Conservation (phyloP, 306 rosid genomes). For the Vicia faba region DNA sequence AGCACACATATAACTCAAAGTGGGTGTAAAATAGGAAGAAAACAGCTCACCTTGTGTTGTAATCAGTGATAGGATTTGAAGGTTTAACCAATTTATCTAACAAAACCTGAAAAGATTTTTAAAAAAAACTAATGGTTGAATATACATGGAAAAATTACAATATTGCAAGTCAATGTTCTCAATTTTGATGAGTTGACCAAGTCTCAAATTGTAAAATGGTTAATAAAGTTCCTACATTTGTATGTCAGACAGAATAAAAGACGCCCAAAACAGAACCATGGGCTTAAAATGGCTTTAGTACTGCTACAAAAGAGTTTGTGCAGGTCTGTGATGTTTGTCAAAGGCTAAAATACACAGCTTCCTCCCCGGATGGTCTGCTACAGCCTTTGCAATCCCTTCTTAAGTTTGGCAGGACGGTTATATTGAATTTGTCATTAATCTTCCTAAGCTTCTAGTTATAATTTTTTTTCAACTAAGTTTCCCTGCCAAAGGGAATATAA, state of each 20-base stretch:
- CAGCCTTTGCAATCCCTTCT: background rate
- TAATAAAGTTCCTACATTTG: background rate
- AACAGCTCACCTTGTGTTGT: conserved; percentile 79
- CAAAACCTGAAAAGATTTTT: conserved; percentile 59
- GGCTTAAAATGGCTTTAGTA: background rate
- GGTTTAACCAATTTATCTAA: conserved; percentile 95
- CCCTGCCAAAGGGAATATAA: background rate
- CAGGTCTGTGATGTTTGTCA: background rate
- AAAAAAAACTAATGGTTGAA: conserved; percentile 7
- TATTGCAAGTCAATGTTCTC: too few species aligned
- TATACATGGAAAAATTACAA: background rate
- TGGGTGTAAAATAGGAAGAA: background rate
- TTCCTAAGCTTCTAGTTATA: background rate
- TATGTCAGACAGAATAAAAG: background rate
- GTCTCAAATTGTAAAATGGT: background rate
- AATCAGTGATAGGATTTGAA: conserved; percentile 69
- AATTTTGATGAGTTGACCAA: conserved; percentile 17
- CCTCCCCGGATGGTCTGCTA: background rate
- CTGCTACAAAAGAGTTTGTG: background rate
- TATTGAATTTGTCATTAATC: background rate
- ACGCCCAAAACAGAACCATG: background rate
- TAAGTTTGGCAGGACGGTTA: background rate
- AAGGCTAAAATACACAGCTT: background rate
- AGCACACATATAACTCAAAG: conserved; percentile 2
- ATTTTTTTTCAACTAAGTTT: background rate